Evolutionary conservation across 306 rosid genomes (phyloP), one percentile per base, ranked within the genome.

Genomic region (Morella rubra): DNA sequence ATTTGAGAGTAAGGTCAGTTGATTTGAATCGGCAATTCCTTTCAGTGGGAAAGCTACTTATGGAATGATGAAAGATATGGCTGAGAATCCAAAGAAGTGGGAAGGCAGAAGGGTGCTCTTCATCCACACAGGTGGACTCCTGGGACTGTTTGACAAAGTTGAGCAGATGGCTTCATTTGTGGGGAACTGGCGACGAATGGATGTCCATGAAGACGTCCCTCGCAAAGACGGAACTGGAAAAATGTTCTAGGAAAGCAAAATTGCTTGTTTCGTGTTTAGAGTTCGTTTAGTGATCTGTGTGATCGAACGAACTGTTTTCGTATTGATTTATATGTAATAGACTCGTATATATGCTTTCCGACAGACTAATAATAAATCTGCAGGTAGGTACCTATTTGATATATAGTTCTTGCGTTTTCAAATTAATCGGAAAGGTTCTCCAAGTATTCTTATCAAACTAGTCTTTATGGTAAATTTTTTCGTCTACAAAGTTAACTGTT

Each of bases 81-180:
- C 61, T 13, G 95, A 81, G 81, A 87, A 92, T 83, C 92, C 97
- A 53, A 82, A 86, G 85, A 89, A 90, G 69, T 94, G 98, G 98
- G 98, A 90, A 88, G 96, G 98, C 71, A 92, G 97, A 77, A 92
- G 84, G 86, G 58, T 94, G 81, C 97, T 94, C 68, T 94, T 95
- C 84, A 65, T 95, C 78, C 98, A 95, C 79, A 92, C 98, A 0
- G 98, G 98, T 22, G 98, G 98, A 68, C 85, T 92, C 19, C 90
- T 95, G 7, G 98, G 98, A 67, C 80, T 95, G 90, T 95, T 52
- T 61, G 98, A 92, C 85, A 95, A 95, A 84, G 96, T 88, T 46
- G 97, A 89, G 60, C 89, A 90, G 83, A 58, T 95, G 79, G 78
- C 75, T 76, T 74, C 98, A 16, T 65, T 73, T 58, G 82, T 87